Evolutionary conservation across 768 basidiomycete species (phyloP).

Genomic region (Pisolithus sp.): DNA sequence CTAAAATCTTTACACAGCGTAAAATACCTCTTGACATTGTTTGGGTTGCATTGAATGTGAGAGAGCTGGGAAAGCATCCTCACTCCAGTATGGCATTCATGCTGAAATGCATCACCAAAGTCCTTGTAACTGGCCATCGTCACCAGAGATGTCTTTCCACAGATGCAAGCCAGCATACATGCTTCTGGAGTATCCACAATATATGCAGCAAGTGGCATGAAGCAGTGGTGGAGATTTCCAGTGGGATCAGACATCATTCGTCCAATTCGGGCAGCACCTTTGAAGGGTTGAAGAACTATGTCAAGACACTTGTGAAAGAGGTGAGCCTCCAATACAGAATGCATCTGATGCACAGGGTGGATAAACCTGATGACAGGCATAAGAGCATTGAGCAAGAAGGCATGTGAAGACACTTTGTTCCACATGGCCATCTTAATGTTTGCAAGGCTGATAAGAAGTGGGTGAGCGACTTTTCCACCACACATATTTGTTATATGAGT

Average conservation of each 20-base stretch:
- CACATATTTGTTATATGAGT: too few species aligned
- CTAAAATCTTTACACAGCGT: neutral
- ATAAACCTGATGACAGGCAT: conserved; percentile 3
- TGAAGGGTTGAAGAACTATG: conserved; percentile 13
- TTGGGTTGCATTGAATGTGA: conserved; percentile 1
- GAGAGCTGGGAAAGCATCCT: conserved; percentile 16
- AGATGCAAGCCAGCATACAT: conserved; percentile 23
- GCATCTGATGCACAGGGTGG: conserved; percentile 5
- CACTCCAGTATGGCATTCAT: conserved; percentile 16
- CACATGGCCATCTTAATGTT: too few species aligned
- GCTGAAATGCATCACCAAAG: conserved; percentile 26
- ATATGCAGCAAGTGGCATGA: conserved; percentile 23
- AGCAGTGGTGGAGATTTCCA: conserved; percentile 5
- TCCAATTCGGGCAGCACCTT: conserved; percentile 9
- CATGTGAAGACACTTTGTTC: too few species aligned
- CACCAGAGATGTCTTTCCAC: conserved; percentile 25
- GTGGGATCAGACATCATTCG: conserved; percentile 17
- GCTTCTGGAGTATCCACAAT: conserved; percentile 31
- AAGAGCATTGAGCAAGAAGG: too few species aligned
- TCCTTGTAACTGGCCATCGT: conserved; percentile 26
- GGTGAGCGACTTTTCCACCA: too few species aligned
- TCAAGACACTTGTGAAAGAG: conserved; percentile 17
- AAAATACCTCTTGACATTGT: neutral
- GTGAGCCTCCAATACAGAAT: conserved; percentile 7
- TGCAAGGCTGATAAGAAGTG: too few species aligned